Evolutionary conservation across 2,329 filamentous ascomycete species (phyloP).

Genomic region (Colletotrichum magnum): DNA sequence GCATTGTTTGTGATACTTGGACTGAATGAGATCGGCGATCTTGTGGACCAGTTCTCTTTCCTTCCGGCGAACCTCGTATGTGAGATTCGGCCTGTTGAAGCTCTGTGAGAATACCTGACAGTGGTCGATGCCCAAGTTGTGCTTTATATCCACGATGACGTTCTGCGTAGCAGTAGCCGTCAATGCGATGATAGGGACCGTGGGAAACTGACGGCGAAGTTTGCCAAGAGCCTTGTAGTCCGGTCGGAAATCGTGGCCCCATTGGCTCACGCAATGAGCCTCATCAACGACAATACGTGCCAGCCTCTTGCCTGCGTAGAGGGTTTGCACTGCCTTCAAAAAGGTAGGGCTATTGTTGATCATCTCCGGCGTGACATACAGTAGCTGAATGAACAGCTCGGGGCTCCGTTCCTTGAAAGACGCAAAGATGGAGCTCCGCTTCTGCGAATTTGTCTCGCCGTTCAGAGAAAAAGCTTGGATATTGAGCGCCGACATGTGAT

Average conservation of each 20-base stretch:
- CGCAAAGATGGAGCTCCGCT: constrained; percentile 76
- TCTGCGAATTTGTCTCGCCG: constrained; percentile 75
- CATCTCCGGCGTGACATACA: constrained; percentile 99
- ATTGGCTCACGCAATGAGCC: constrained; percentile 99
- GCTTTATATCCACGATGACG: constrained; percentile 91
- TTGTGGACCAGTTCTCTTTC: constrained; percentile 52
- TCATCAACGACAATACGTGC: constrained; percentile 97
- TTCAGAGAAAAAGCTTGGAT: constrained; percentile 89
- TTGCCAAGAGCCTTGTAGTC: constrained; percentile 92
- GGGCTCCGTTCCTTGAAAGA: constrained; percentile 74
- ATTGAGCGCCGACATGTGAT: constrained; percentile 80
- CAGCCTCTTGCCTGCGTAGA: constrained; percentile 81
- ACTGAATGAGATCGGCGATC: constrained; percentile 78
- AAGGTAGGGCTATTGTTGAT: constrained; percentile 84
- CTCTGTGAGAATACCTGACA: constrained; percentile 90
- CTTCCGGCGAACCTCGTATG: constrained; percentile 87
- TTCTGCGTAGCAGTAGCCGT: constrained; percentile 96
- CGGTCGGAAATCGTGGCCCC: constrained; percentile 97
- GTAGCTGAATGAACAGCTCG: constrained; percentile 84
- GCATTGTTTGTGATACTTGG: constrained; percentile 78
- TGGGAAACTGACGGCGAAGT: constrained; percentile 78
- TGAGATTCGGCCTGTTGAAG: constrained; percentile 96
- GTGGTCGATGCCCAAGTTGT: constrained; percentile 86
- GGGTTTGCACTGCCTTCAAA: constrained; percentile 72
- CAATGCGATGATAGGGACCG: constrained; percentile 92